These are phyloP conservation scores for Saturnispora ahearnii DNA, from an alignment of 805 yeast genomes.

Conservation along the genomic window DNA sequence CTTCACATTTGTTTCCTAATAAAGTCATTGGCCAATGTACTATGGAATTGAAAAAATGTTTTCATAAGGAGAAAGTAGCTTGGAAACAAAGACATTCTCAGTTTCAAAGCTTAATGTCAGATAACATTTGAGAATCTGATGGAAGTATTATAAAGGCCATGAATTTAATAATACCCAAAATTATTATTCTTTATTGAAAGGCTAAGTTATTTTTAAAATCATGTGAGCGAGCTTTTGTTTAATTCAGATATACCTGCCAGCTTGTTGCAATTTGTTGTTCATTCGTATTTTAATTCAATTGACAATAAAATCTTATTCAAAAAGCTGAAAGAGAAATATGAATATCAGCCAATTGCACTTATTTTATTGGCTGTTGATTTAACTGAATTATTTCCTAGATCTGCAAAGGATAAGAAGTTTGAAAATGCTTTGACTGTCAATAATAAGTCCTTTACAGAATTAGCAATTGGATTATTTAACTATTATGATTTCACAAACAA, in stretches of 20 bases:
- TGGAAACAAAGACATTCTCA: conserved; percentile 5
- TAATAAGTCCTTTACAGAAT: conserved; percentile 6
- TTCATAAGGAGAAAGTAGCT: neutral
- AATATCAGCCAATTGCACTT: conserved; percentile 12
- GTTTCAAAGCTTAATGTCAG: neutral
- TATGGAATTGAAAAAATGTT: neutral
- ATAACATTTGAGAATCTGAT: neutral
- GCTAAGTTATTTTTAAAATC: conserved; percentile 6
- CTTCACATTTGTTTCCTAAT: neutral
- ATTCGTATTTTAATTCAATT: conserved; percentile 6
- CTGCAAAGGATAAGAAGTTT: neutral
- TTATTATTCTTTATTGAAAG: conserved; percentile 10
- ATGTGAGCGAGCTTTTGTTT: conserved; percentile 7
- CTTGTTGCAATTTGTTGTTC: conserved; percentile 6
- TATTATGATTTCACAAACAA: conserved; percentile 10
- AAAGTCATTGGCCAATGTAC: neutral
- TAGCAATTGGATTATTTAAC: conserved; percentile 9
- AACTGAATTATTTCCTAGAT: conserved; percentile 7
- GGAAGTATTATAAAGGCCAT: neutral
- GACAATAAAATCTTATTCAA: conserved; percentile 5
- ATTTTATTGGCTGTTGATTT: conserved; percentile 10
- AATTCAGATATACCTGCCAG: conserved; percentile 7
- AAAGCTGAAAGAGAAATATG: conserved; percentile 6
- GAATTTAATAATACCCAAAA: conserved; percentile 6
- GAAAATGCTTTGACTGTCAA: neutral